Evolutionary conservation across 257 asterid genomes (phyloP).

Genomic region (Striga asiatica): DNA sequence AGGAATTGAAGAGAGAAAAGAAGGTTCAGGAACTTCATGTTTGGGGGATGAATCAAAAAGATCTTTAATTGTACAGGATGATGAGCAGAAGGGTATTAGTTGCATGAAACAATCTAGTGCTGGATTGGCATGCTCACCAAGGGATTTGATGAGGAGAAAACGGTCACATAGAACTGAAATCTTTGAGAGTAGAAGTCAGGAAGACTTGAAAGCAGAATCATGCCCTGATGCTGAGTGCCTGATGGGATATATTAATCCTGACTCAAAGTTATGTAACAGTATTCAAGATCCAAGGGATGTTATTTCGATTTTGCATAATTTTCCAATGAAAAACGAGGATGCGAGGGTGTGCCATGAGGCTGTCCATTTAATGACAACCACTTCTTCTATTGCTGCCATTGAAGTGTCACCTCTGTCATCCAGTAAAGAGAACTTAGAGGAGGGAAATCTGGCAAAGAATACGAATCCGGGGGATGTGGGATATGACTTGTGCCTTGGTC

Average conservation of each 20-base stretch:
- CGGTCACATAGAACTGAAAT: slow-evolving; percentile 44
- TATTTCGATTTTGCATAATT: slow-evolving; percentile 18
- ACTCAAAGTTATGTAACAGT: slow-evolving; percentile 15
- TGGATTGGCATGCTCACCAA: neutral
- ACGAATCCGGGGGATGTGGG: slow-evolving; percentile 17
- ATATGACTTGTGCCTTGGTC: slow-evolving; percentile 12
- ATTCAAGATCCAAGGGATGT: slow-evolving; percentile 18
- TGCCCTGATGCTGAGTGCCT: slow-evolving; percentile 25
- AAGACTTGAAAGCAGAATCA: slow-evolving; percentile 20
- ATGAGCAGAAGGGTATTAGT: slow-evolving; percentile 35
- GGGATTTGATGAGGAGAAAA: slow-evolving; percentile 28
- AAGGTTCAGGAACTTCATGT: slow-evolving; percentile 20
- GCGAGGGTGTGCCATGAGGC: neutral
- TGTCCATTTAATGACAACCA: slow-evolving; percentile 17
- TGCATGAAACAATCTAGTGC: neutral
- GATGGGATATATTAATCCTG: slow-evolving; percentile 16
- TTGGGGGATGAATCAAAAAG: slow-evolving; percentile 27
- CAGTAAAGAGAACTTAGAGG: slow-evolving; percentile 16
- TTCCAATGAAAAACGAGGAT: slow-evolving; percentile 23
- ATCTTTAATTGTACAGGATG: slow-evolving; percentile 22
- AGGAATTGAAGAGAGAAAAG: slow-evolving; percentile 21
- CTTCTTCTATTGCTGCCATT: slow-evolving; percentile 14
- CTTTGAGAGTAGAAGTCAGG: slow-evolving; percentile 27
- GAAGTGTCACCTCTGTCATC: slow-evolving; percentile 25
- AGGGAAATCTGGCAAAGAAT: slow-evolving; percentile 14